These are phyloP conservation scores for Rhodamnia rubescens DNA, from an alignment of 345 rosid genomes.

Conservation along the genomic window DNA sequence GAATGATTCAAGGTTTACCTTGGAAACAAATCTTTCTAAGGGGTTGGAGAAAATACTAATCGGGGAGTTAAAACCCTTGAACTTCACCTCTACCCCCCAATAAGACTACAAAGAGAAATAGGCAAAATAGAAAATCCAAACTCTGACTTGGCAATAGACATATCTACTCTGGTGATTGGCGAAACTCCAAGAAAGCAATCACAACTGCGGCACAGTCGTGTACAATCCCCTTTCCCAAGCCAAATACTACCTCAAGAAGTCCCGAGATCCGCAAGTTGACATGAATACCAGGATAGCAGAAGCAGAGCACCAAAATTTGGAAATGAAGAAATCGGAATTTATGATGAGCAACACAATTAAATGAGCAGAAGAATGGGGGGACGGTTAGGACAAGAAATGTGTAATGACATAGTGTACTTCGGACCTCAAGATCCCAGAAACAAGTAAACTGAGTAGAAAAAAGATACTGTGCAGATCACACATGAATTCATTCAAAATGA, in stretches of 20 bases:
- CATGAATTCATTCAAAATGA: not conserved
- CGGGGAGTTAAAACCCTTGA: not conserved
- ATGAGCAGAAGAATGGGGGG: no score
- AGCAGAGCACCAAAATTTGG: no score
- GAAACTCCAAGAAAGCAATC: not conserved
- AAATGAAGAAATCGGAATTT: no score
- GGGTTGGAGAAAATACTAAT: not conserved
- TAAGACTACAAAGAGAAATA: not conserved
- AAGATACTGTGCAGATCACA: not conserved
- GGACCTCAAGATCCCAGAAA: not conserved
- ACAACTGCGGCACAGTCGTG: not conserved
- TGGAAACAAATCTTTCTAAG: not conserved
- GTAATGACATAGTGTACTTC: no score
- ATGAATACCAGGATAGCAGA: not conserved
- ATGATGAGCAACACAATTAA: no score
- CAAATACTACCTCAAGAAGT: not conserved
- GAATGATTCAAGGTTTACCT: not conserved
- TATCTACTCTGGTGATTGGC: not conserved
- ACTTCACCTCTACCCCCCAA: not conserved
- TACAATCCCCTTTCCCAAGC: not conserved
- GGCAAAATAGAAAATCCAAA: not conserved
- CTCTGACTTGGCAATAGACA: not conserved
- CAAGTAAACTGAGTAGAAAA: not conserved
- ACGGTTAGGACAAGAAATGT: no score
- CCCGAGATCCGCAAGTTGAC: not conserved